Evolutionary conservation across 495 filamentous ascomycete genomes (phyloP), one percentile per base, ranked within the genome.

Genomic region (Opeltia flavorubescens): DNA sequence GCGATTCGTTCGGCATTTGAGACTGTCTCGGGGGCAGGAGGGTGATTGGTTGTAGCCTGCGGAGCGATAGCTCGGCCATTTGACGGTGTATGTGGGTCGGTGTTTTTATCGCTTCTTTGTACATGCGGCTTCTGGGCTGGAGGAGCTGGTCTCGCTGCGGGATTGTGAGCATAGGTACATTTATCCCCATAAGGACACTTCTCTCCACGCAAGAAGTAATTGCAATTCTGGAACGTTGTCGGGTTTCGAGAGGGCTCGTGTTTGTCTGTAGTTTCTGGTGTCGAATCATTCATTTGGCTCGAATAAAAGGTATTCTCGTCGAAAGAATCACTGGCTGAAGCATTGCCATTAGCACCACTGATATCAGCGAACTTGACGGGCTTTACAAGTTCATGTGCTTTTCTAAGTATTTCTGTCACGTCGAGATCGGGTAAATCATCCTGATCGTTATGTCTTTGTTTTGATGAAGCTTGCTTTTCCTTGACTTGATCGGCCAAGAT

Each of bases 241-340:
- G 43, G 49, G 38, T 39, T 40, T 28, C 41, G 31, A 21, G 53
- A 49, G 21, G 17, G 20, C 35, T 50, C 50, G 39, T 49, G 47
- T 31, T 43, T 50, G 44, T 58, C 55, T 40, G 34, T 12, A 26
- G 55, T 47, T 24, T 50, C 49, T 3, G 52, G 55, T 15, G 53
- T 66, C 34, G 72, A 74, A 48, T 71, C 69, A 57, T 72, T 69
- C 45, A 71, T 68, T 65, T 78, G 80, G 69, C 86, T 94, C 39
- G 87, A 94, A 66, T 95, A 94, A 63, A 91, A 89, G n/a, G 85
- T 88, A 53, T 91, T 88, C 56, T 89, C 81, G 63, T 94, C 87
- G 63, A 86, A 83, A 9, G 85, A 89, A 57, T 88, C 85, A 70
- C 72, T 81, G 50, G 73, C 66, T 50, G 73, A 70, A 61, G 70